A percentile compares a stretch with the other conserved stretches of the same genome.
Evolutionary conservation across 192 early-diverging fungal genomes (phyloP).

Genomic region (Podila verticillata): DNA sequence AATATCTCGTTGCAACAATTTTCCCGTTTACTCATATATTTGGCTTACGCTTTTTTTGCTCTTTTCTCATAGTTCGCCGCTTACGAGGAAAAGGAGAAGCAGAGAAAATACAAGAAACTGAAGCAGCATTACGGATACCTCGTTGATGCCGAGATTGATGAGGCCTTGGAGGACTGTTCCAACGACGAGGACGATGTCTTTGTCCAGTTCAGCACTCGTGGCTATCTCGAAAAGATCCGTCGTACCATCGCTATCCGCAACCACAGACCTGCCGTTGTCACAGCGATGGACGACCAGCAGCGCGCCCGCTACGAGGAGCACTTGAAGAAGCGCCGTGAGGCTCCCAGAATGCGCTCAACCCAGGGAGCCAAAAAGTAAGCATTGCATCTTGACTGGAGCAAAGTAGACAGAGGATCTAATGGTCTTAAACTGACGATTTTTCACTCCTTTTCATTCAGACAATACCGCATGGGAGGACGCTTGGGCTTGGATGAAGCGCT

Average conservation of each 20-base stretch:
- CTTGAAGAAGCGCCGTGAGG: slow-evolving; percentile 82
- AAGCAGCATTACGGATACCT: slow-evolving; percentile 81
- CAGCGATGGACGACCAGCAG: slow-evolving; percentile 83
- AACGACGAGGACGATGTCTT: slow-evolving; percentile 94
- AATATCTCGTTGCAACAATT: not conserved
- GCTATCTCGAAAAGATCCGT: slow-evolving; percentile 76
- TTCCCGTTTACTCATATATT: not conserved
- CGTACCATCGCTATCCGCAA: slow-evolving; percentile 74
- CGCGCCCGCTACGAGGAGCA: slow-evolving; percentile 87
- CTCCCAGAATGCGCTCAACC: slow-evolving; percentile 83
- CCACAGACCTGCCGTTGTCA: slow-evolving; percentile 47
- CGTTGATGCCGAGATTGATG: slow-evolving; percentile 84
- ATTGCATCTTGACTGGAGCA: not conserved
- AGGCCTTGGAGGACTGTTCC: slow-evolving; percentile 79
- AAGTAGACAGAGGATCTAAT: not conserved
- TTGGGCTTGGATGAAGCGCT: slow-evolving; percentile 90
- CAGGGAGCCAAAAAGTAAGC: slow-evolving; percentile 76
- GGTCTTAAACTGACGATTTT: too few species aligned
- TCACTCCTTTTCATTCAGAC: slow-evolving; percentile 22
- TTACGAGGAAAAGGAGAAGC: slow-evolving; percentile 84
- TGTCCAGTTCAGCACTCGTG: slow-evolving; percentile 80
- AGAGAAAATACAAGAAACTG: slow-evolving; percentile 83
- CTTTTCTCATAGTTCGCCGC: slow-evolving; percentile 73
- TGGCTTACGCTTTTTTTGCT: not conserved
- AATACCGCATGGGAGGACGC: slow-evolving; percentile 80